Base-by-base conservation (phyloP, 2,329 filamentous ascomycete genomes). In the Stagonosporopsis cucurbitacearum region DNA sequence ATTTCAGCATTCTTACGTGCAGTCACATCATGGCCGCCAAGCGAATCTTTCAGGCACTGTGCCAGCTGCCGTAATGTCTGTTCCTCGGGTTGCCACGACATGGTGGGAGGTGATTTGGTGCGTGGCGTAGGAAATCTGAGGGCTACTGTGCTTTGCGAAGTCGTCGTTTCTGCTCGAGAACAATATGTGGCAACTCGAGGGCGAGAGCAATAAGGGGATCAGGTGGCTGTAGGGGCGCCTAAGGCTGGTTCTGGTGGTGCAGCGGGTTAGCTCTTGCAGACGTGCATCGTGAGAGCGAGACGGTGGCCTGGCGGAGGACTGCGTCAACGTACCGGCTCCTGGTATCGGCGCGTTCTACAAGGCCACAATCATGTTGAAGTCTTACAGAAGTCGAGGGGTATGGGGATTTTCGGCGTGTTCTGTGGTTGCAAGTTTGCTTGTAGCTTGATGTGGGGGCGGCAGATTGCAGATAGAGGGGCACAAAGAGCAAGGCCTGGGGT, bases 81-180 rank as follows among this genome's bases (percentile, higher is more conserved):
- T 70, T 89, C 86, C 71, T 90, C 83, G 60, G 95, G 95, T 81
- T 96, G 91, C 95, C 95, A 99, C 78, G 88, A 86, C 93, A 96
- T 97, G 57, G 48, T 64, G 59, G 53, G 56, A 55, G 20, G 59
- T 28, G 54, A 54, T 32, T 30, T 62, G 50, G 40, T 57, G 50
- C 57, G 58, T 50, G 51, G 59, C 60, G 58, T 54, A 58, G 54
- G 23, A 25, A 45, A 46, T 33, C 57, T 49, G 45, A 50, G 52
- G 39, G 49, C 45, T 54, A 28, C 30, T 58, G 57, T 39, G 54
- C 46, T 52, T 6, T 20, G 48, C 37, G 42, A n/a, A 2, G 35
- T 33, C 19, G 37, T 15, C 20, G 22, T 25, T n/a, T 42, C 9
- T 23, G 20, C 33, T 28, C 15, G 20, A 20, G 20, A 26, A 13